Conservation (phyloP, 2,329 filamentous ascomycete species). For the Rhynchosporium secalis region DNA sequence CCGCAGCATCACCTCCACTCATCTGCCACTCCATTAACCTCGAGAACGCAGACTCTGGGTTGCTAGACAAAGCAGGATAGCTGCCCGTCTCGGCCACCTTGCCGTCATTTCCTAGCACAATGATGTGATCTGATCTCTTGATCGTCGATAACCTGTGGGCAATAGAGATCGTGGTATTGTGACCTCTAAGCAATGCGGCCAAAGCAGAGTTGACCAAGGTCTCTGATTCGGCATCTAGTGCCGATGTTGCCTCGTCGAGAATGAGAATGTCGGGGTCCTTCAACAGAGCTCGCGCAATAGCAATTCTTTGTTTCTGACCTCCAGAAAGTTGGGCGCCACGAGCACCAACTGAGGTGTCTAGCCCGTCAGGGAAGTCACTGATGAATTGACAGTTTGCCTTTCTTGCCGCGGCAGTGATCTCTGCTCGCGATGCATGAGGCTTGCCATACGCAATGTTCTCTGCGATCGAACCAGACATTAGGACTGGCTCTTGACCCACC, state of each 20-base stretch:
- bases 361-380: conserved; percentile 90
- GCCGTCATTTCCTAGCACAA: conserved; percentile 84
- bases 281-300: conserved; percentile 89
- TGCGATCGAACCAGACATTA: conserved; percentile 82
- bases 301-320: conserved; percentile 96
- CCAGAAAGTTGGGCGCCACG: conserved; percentile 92
- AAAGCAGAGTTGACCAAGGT: conserved; percentile 94
- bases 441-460: conserved; percentile 92
- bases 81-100: conserved; percentile 88
- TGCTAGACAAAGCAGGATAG: conserved; percentile 72
- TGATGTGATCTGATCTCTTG: conserved; percentile 91
- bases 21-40: conserved; percentile 99
- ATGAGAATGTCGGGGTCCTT: conserved; percentile 97
- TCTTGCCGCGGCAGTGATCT: conserved; percentile 83
- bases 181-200: conserved; percentile 74
- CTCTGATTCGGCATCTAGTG: conserved; percentile 93
- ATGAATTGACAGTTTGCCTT: conserved; percentile 97
- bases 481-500: conserved; percentile 91
- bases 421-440: conserved; percentile 71
- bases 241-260: conserved; percentile 93
- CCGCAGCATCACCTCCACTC: conserved; percentile 71
- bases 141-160: conserved; percentile 95
- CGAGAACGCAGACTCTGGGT: conserved; percentile 80
- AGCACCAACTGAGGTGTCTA: conserved; percentile 91
- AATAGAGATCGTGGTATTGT: conserved; percentile 96